Evolutionary conservation across 2,329 filamentous ascomycete species (phyloP), one percentile per base, ranked within the genome.

Genomic region (Malbranchea zuffiana): DNA sequence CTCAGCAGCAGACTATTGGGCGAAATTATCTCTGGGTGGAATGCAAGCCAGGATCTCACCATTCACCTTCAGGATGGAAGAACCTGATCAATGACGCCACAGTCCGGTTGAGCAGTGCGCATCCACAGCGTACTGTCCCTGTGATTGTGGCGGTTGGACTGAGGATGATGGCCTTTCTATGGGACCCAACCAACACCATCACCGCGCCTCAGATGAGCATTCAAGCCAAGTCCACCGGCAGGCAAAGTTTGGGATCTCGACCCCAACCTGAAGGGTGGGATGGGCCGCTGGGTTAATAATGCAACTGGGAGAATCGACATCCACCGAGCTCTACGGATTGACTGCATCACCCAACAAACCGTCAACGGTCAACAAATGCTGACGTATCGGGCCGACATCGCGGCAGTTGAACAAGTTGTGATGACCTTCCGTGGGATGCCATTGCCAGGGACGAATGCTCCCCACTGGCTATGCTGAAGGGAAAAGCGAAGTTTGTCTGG

Each of bases 21-120:
- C 31, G 31, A 10, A 18, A 33, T 7, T 33, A 33, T 16, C 19
- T 35, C 3, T 35, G 32, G 32, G 21, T 35, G 7, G 32, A 35
- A 18, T 35, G 32, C 32, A 35, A 35, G 32, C 3, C 32, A 15
- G 5, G 19, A 18, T 3, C 20, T n/a, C 32, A 28, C 12, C 20
- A 35, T 35, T 17, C 1, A 10, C 19, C 33, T 27, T 4, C 4
- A 13, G 33, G 33, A 18, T 35, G 33, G 32, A 35, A 25, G 23
- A 7, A 26, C 12, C 32, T 35, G 11, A 26, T 35, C 12, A 35
- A 35, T 28, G 32, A 35, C 12, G 19, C 32, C 15, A 15, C 19
- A n/a, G 4, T 7, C 3, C 3, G 32, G 8, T 17, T 35, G 23
- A 7, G 5, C 3, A 35, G 32, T 27, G 32, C 32, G 10, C 32